Percentiles rank a stretch among this genome's conserved stretches.
Conservation (phyloP, 2,329 filamentous ascomycete species). For the Xylariales sp. region DNA sequence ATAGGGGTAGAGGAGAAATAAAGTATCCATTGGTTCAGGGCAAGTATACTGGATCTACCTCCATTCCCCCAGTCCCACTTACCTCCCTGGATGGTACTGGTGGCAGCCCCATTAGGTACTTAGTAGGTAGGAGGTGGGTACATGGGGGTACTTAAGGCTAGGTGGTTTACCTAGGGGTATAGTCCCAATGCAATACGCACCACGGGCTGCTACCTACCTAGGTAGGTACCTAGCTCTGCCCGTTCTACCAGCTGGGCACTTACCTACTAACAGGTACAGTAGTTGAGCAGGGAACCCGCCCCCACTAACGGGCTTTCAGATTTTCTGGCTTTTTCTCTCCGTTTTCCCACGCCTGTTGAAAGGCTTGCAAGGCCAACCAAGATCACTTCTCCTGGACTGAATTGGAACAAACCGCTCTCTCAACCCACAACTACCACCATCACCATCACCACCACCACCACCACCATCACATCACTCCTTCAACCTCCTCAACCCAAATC, state of each 20-base stretch:
- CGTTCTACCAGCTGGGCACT: background rate
- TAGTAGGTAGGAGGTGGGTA: no score
- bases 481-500: slow-evolving; percentile 37
- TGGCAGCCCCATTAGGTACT: no score
- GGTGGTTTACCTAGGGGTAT: no score
- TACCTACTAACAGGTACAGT: slow-evolving; percentile 13
- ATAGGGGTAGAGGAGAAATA: slow-evolving; percentile 23
- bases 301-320: slow-evolving; percentile 29
- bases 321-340: slow-evolving; percentile 28
- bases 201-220: background rate
- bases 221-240: no score
- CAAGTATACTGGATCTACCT: slow-evolving; percentile 6
- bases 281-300: slow-evolving; percentile 21
- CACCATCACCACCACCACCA: slow-evolving; percentile 33
- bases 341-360: slow-evolving; percentile 24
- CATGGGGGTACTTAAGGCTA: no score
- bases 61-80: background rate
- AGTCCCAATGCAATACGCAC: background rate
- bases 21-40: background rate
- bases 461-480: slow-evolving; percentile 37
- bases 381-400: slow-evolving; percentile 24
- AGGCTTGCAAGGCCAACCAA: slow-evolving; percentile 22
- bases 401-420: slow-evolving; percentile 32
- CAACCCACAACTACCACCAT: slow-evolving; percentile 21
- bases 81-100: background rate